A percentile compares a stretch with the other conserved stretches of the same genome.
Conservation (phyloP, 2,329 filamentous ascomycete genomes). For the Malbranchea cinnamomea region DNA sequence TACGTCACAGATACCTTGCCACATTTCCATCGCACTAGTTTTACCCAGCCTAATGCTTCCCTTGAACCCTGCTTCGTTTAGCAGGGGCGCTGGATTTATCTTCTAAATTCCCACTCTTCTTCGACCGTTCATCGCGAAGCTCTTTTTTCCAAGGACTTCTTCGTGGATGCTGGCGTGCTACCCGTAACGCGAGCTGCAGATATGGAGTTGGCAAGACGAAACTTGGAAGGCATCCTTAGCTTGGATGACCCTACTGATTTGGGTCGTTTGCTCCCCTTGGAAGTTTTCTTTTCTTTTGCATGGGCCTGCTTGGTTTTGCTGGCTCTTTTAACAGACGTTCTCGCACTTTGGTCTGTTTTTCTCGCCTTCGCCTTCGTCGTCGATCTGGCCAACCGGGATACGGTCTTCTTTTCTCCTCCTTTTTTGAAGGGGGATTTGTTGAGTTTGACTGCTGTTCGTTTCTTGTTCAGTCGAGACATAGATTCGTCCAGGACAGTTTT, state of each 20-base stretch:
- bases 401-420: slow-evolving; percentile 18
- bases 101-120: too few species aligned
- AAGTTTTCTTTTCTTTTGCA: slow-evolving; percentile 1
- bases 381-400: slow-evolving; percentile 14
- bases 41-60: too few species aligned
- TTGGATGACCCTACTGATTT: not conserved
- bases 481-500: slow-evolving; percentile 15
- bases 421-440: slow-evolving; percentile 16
- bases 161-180: slow-evolving; percentile 8
- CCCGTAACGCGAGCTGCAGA: slow-evolving; percentile 6
- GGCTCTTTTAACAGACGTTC: slow-evolving; percentile 1
- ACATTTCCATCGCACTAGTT: too few species aligned
- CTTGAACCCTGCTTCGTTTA: too few species aligned
- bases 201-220: slow-evolving; percentile 6
- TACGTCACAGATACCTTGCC: too few species aligned
- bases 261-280: not conserved
- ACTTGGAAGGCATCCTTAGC: slow-evolving; percentile 7
- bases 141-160: slow-evolving; percentile 6
- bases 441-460: slow-evolving; percentile 14
- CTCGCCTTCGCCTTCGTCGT: slow-evolving; percentile 1
- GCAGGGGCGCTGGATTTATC: too few species aligned
- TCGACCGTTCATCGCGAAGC: too few species aligned
- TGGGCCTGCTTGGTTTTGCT: slow-evolving; percentile 1
- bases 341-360: not conserved
- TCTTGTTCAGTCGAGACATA: slow-evolving; percentile 18